Evolutionary conservation across 345 rosid genomes (phyloP).

Genomic region (Boechera stricta): DNA sequence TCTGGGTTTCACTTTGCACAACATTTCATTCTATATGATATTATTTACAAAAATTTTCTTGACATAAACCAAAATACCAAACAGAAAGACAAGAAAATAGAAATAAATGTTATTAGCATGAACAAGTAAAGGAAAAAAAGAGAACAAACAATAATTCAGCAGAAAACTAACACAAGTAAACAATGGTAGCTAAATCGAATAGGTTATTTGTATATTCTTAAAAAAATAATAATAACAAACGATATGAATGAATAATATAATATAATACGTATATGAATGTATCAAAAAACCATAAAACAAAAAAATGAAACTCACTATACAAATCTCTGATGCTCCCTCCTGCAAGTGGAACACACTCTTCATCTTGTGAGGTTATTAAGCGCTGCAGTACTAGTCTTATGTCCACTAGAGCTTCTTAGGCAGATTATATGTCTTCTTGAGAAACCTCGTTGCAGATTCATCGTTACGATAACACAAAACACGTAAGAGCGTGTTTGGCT

Average conservation of each 20-base stretch:
- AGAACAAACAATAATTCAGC: neutral
- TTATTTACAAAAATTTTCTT: too few relatives aligned
- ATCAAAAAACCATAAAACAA: constrained; percentile 12
- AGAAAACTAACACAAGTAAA: neutral
- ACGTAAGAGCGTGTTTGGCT: constrained; percentile 85
- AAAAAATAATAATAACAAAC: constrained; percentile 38
- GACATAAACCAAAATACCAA: neutral
- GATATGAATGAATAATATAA: constrained; percentile 37
- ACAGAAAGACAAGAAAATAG: neutral
- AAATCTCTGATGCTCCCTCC: constrained; percentile 41
- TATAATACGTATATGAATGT: constrained; percentile 27
- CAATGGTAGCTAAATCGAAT: constrained; percentile 32
- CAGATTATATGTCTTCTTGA: constrained; percentile 84
- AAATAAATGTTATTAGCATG: neutral
- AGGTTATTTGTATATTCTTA: constrained; percentile 15
- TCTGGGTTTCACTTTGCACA: too few relatives aligned
- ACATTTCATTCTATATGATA: too few relatives aligned
- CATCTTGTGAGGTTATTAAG: constrained; percentile 38
- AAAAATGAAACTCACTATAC: constrained; percentile 42
- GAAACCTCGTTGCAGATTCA: constrained; percentile 78
- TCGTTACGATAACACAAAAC: constrained; percentile 90
- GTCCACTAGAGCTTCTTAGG: constrained; percentile 67
- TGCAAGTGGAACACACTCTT: constrained; percentile 30
- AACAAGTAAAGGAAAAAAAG: neutral
- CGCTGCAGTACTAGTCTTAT: neutral